Conservation (phyloP, 2,329 filamentous ascomycete genomes). For the Aspergillus ochraceoroseus region DNA sequence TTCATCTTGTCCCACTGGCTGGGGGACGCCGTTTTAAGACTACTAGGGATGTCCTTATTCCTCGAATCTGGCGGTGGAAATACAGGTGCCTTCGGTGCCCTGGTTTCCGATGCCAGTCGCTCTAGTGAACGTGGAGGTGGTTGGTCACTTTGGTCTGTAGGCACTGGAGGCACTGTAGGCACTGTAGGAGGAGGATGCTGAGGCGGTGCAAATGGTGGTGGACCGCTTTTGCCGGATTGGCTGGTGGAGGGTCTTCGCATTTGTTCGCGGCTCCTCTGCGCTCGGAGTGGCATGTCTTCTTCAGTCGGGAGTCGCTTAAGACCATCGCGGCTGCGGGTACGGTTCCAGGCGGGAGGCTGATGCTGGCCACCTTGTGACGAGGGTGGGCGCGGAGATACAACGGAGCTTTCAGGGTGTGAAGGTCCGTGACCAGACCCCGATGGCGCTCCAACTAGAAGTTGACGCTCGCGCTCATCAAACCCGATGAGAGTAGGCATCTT, state of each 20-base stretch:
- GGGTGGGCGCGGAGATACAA: slow-evolving; percentile 28
- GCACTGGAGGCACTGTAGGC: slow-evolving; percentile 20
- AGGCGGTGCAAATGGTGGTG: slow-evolving; percentile 30
- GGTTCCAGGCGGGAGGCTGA: slow-evolving; percentile 31
- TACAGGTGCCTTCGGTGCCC: slow-evolving; percentile 15
- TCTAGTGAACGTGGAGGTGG: slow-evolving; percentile 25
- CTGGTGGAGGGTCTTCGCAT: slow-evolving; percentile 36
- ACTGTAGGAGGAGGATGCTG: slow-evolving; percentile 24
- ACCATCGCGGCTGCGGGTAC: slow-evolving; percentile 38
- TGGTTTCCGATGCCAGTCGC: slow-evolving; percentile 20
- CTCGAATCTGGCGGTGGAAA: slow-evolving; percentile 23
- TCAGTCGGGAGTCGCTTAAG: slow-evolving; percentile 33
- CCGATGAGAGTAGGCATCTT: slow-evolving; percentile 72
- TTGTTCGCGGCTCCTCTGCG: slow-evolving; percentile 40
- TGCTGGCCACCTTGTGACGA: slow-evolving; percentile 27
- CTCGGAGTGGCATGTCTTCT: slow-evolving; percentile 38
- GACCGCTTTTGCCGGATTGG: slow-evolving; percentile 32
- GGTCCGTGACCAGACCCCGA: slow-evolving; percentile 19
- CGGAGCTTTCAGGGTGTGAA: slow-evolving; percentile 22
- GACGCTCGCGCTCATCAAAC: slow-evolving; percentile 74
- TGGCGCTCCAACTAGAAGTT: slow-evolving; percentile 61
- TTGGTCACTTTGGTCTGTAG: slow-evolving; percentile 23
- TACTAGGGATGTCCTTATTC: slow-evolving; percentile 21
- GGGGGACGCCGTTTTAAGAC: slow-evolving; percentile 14
- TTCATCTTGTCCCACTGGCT: slow-evolving; percentile 14